Evolutionary conservation across 108 stramenopile species (phyloP).

Genomic region (Seminavis robusta): DNA sequence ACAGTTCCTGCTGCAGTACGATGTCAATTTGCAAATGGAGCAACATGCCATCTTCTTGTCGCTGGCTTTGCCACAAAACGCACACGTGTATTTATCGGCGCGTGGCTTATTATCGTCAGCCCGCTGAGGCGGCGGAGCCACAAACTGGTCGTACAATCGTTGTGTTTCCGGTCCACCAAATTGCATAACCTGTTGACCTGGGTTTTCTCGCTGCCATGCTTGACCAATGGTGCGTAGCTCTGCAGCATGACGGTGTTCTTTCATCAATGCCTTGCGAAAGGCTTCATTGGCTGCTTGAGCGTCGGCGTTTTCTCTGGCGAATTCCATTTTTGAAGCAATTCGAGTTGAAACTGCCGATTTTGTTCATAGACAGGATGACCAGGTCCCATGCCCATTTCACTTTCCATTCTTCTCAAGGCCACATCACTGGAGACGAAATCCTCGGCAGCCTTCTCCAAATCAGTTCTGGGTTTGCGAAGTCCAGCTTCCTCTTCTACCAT

Average conservation of each 20-base stretch:
- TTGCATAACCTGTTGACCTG: constrained; percentile 15
- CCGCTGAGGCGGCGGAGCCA: background rate
- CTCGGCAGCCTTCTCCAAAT: constrained; percentile 24
- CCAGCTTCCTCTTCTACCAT: constrained; percentile 27
- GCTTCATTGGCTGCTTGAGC: background rate
- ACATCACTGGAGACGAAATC: too few species aligned
- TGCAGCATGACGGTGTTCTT: background rate
- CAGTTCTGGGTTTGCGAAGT: constrained; percentile 11
- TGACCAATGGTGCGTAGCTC: constrained; percentile 12
- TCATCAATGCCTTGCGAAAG: background rate
- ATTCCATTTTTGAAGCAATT: background rate
- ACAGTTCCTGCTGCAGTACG: constrained; percentile 30
- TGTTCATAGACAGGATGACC: too few species aligned
- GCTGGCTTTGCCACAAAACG: constrained; percentile 25
- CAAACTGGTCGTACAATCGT: constrained; percentile 17
- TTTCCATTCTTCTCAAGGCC: too few species aligned
- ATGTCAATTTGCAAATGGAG: constrained; percentile 24
- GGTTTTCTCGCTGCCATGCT: constrained; percentile 17
- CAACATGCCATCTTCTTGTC: constrained; percentile 18
- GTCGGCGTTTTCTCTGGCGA: background rate
- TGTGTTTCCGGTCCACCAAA: constrained; percentile 27
- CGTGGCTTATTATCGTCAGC: too few species aligned
- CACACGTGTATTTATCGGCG: constrained; percentile 21
- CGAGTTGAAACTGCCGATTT: background rate
- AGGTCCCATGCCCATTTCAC: too few species aligned